These are phyloP conservation scores for Pseudoperonospora humuli DNA, from an alignment of 352 stramenopile species.

Conservation along the genomic window DNA sequence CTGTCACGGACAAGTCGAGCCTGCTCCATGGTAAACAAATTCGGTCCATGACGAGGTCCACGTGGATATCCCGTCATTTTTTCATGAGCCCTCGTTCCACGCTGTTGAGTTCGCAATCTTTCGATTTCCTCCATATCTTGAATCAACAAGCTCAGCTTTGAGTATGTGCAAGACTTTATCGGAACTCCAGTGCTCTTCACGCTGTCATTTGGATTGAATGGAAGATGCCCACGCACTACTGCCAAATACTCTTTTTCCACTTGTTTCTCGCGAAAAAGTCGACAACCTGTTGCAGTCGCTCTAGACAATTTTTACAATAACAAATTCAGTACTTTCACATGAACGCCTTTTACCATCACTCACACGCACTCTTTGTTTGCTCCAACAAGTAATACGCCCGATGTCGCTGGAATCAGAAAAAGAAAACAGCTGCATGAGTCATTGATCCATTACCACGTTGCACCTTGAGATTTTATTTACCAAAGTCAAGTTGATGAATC, in stretches of 20 bases:
- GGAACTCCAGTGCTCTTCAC: slow-evolving; percentile 1
- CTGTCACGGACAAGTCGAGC: slow-evolving; percentile 27
- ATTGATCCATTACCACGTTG: background rate
- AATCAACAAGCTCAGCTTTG: slow-evolving; percentile 56
- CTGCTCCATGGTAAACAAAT: slow-evolving; percentile 68
- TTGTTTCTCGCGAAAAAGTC: slow-evolving; percentile 70
- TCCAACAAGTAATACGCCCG: slow-evolving; percentile 78
- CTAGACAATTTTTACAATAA: slow-evolving; percentile 19
- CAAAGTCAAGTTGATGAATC: slow-evolving; percentile 89
- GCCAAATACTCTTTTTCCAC: slow-evolving; percentile 85
- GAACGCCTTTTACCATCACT: too few relatives aligned
- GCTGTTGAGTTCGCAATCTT: slow-evolving; percentile 39
- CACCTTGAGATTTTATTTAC: slow-evolving; percentile 11
- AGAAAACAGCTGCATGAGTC: slow-evolving; percentile 1
- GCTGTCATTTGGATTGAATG: slow-evolving; percentile 40
- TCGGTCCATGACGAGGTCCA: slow-evolving; percentile 47
- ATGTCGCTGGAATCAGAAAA: slow-evolving; percentile 46
- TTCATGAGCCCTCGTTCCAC: slow-evolving; percentile 40
- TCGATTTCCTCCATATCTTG: slow-evolving; percentile 68
- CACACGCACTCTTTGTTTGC: slow-evolving; percentile 59
- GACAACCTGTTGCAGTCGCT: slow-evolving; percentile 51
- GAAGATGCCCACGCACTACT: slow-evolving; percentile 63
- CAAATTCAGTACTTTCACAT: slow-evolving; percentile 5
- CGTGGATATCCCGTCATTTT: slow-evolving; percentile 43
- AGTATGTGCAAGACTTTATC: slow-evolving; percentile 45